These are phyloP conservation scores for Botrytis porri DNA, from an alignment of 2,329 filamentous ascomycete species.

Conservation along the genomic window DNA sequence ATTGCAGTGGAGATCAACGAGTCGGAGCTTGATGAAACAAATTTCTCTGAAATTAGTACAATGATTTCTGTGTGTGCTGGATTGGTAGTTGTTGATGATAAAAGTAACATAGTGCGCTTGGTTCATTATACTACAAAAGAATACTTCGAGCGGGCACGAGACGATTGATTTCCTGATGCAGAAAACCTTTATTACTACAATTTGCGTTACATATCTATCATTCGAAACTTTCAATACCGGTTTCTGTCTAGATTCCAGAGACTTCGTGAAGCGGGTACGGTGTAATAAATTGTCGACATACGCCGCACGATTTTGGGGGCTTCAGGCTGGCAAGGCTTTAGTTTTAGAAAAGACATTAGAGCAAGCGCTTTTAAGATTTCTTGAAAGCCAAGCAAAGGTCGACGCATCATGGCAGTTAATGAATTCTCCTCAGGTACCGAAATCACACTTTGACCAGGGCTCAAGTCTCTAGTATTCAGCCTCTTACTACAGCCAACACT, in stretches of 20 bases:
- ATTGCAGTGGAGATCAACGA: conserved; percentile 40
- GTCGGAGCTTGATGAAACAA: conserved; percentile 35
- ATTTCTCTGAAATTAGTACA: conserved; percentile 21
- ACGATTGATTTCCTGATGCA: conserved; percentile 24
- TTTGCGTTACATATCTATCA: conserved; percentile 37
- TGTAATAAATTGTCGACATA: not conserved
- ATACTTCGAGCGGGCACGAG: conserved; percentile 30
- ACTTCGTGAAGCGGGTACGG: conserved; percentile 30
- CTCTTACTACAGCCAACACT: no score
- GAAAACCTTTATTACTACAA: conserved; percentile 27
- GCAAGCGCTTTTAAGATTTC: not conserved
- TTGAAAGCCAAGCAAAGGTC: not conserved
- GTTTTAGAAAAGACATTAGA: not conserved
- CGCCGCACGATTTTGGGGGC: not conserved
- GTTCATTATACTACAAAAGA: conserved; percentile 37
- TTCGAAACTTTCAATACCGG: conserved; percentile 32
- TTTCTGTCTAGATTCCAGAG: conserved; percentile 23
- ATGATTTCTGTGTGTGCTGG: conserved; percentile 33
- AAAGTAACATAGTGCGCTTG: conserved; percentile 22
- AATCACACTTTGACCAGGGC: not conserved
- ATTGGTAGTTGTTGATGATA: conserved; percentile 21
- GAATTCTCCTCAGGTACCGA: accelerated
- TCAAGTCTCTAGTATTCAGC: accelerated
- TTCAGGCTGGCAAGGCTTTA: not conserved
- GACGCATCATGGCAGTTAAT: not conserved